Conservation (phyloP, 2,329 filamentous ascomycete species). For the Emergomyces pasteurianus region DNA sequence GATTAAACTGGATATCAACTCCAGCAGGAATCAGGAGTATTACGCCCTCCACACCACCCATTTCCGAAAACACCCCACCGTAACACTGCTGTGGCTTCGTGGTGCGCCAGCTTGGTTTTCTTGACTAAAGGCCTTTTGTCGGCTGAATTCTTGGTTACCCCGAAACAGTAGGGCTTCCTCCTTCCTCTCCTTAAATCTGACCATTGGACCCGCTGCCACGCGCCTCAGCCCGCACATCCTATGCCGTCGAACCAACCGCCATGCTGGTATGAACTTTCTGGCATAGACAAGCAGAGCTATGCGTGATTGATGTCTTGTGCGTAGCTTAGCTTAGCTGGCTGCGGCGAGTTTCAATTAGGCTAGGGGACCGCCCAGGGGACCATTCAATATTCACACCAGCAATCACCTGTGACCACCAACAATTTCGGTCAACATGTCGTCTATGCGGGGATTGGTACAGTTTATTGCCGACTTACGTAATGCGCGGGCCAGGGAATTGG, state of each 20-base stretch:
- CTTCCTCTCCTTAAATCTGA: background rate
- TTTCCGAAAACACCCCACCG: background rate
- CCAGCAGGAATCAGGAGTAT: background rate
- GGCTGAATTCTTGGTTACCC: no score
- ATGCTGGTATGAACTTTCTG: background rate
- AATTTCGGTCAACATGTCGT: slow-evolving; percentile 26
- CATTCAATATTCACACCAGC: slow-evolving; percentile 1
- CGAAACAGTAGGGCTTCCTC: background rate
- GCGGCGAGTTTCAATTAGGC: slow-evolving; percentile 5
- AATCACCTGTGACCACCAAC: background rate
- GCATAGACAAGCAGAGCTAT: background rate
- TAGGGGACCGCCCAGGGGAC: background rate
- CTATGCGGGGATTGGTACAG: slow-evolving; percentile 68
- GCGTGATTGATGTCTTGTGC: slow-evolving; percentile 1
- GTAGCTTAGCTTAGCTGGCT: slow-evolving; percentile 1
- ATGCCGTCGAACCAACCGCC: background rate
- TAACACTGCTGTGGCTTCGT: background rate
- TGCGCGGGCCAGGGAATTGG: slow-evolving; percentile 83
- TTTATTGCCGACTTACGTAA: slow-evolving; percentile 97
- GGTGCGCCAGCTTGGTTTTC: background rate
- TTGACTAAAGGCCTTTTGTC: background rate
- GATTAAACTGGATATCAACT: background rate
- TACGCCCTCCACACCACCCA: background rate
- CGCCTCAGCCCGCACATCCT: background rate
- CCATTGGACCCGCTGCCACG: background rate